Percentiles rank a stretch among this genome's conserved stretches.
phyloP scores from a whole-genome alignment of 352 stramenopile species.

The Phytophthora pluvialis region DNA sequence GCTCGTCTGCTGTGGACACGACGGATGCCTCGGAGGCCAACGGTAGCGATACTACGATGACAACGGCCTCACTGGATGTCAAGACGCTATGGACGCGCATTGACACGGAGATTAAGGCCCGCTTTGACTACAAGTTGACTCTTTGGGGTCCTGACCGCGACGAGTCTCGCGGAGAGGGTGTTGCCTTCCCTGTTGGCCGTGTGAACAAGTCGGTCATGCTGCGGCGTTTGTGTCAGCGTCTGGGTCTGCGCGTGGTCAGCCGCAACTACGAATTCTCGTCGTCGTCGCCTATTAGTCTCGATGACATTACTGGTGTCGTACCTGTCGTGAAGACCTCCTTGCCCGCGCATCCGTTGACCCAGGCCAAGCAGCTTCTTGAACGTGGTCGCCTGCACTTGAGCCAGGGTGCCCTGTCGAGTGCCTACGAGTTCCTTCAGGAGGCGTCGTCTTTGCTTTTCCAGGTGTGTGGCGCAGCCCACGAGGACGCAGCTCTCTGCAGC shows the following conservation, averaged over 20 bases:
- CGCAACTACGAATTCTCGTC: constrained; percentile 89
- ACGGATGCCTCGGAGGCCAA: constrained; percentile 19
- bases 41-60: constrained; percentile 25
- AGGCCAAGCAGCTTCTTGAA: constrained; percentile 90
- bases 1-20: constrained; percentile 15
- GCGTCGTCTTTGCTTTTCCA: constrained; percentile 93
- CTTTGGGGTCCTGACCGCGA: constrained; percentile 61
- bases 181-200: constrained; percentile 44
- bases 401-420: constrained; percentile 70
- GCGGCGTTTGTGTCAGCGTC: constrained; percentile 93
- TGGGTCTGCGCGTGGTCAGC: constrained; percentile 91
- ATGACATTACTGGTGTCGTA: constrained; percentile 93
- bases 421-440: constrained; percentile 91
- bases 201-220: constrained; percentile 87
- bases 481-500: constrained; percentile 92
- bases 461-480: constrained; percentile 93
- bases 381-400: constrained; percentile 85
- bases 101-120: constrained; percentile 66
- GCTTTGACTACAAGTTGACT: constrained; percentile 81
- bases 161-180: constrained; percentile 15
- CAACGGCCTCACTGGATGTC: constrained; percentile 38
- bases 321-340: constrained; percentile 94
- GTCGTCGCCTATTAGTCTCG: constrained; percentile 81
- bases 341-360: constrained; percentile 73
- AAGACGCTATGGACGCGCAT: constrained; percentile 67